Percentiles rank a stretch among this genome's conserved stretches.
These are phyloP conservation scores for Ogataea siamensis DNA, from an alignment of 805 yeast genomes.

Conservation along the genomic window DNA sequence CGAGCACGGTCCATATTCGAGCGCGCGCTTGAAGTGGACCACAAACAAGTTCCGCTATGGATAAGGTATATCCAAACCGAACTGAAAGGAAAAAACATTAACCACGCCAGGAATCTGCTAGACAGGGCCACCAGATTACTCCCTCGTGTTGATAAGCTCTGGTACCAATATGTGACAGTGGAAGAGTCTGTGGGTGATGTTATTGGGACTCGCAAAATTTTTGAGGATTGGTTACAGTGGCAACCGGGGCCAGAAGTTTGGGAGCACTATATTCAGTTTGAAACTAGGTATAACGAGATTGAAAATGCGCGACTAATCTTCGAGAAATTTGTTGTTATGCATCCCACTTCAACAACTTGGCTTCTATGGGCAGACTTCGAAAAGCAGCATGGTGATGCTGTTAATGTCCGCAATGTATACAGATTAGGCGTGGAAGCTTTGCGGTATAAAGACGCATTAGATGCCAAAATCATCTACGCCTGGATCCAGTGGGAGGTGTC, in stretches of 20 bases:
- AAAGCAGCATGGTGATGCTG: conserved; percentile 43
- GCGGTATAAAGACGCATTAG: conserved; percentile 31
- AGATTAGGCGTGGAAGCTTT: conserved; percentile 63
- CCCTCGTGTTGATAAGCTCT: conserved; percentile 80
- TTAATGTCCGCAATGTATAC: conserved; percentile 60
- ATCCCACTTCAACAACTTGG: conserved; percentile 64
- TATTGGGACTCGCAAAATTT: conserved; percentile 59
- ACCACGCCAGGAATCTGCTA: conserved; percentile 84
- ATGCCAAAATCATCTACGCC: conserved; percentile 39
- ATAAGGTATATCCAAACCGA: conserved; percentile 77
- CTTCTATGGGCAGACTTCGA: conserved; percentile 74
- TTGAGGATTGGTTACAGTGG: conserved; percentile 80
- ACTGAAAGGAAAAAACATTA: conserved; percentile 64
- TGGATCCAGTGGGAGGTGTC: conserved; percentile 76
- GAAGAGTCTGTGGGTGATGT: conserved; percentile 76
- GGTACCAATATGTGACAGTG: conserved; percentile 79
- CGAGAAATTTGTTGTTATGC: conserved; percentile 51
- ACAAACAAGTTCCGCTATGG: conserved; percentile 82
- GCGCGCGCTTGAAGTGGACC: conserved; percentile 76
- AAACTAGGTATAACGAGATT: conserved; percentile 53
- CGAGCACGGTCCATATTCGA: conserved; percentile 88
- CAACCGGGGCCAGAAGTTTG: conserved; percentile 66
- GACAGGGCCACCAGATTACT: conserved; percentile 72
- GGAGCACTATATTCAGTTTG: conserved; percentile 72
- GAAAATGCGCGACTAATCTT: conserved; percentile 59